These are phyloP conservation scores for Micractinium conductrix DNA, from an alignment of 139 green algal genomes.

Conservation along the genomic window DNA sequence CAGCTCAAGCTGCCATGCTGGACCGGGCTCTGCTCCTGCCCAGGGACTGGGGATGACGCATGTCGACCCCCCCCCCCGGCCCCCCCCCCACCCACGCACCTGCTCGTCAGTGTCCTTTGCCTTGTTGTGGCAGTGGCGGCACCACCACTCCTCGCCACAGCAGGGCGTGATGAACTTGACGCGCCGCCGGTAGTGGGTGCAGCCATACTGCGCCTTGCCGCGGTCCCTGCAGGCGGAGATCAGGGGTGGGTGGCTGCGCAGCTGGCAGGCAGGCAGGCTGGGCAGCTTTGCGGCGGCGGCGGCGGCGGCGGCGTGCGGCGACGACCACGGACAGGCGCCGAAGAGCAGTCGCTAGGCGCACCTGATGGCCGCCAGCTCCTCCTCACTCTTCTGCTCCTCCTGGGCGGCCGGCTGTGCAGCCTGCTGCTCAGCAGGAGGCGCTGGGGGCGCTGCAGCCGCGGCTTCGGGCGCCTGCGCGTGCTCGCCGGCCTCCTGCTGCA, in stretches of 20 bases:
- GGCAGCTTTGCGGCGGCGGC: too few species aligned
- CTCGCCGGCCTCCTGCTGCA: too few species aligned
- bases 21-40: too few species aligned
- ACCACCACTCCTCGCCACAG: conserved; percentile 57
- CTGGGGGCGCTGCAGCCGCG: too few species aligned
- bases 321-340: not conserved
- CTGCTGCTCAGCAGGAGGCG: too few species aligned
- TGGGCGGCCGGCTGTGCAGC: too few species aligned
- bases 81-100: conserved; percentile 37
- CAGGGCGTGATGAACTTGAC: conserved; percentile 86
- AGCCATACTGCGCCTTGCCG: conserved; percentile 59
- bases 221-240: not conserved
- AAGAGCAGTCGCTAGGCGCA: not conserved
- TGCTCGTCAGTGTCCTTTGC: conserved; percentile 67
- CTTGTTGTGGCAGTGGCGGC: conserved; percentile 90
- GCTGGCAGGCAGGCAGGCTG: too few species aligned
- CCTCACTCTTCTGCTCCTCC: too few species aligned
- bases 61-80: too few species aligned
- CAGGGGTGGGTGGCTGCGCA: not conserved
- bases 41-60: too few species aligned
- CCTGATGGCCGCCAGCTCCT: not conserved
- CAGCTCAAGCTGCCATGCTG: not conserved
- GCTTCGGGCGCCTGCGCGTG: too few species aligned
- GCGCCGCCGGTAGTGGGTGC: conserved; percentile 83
- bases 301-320: not conserved